These are phyloP conservation scores for Penicillium sclerotiorum DNA, from an alignment of 2,329 filamentous ascomycete genomes.

Conservation along the genomic window DNA sequence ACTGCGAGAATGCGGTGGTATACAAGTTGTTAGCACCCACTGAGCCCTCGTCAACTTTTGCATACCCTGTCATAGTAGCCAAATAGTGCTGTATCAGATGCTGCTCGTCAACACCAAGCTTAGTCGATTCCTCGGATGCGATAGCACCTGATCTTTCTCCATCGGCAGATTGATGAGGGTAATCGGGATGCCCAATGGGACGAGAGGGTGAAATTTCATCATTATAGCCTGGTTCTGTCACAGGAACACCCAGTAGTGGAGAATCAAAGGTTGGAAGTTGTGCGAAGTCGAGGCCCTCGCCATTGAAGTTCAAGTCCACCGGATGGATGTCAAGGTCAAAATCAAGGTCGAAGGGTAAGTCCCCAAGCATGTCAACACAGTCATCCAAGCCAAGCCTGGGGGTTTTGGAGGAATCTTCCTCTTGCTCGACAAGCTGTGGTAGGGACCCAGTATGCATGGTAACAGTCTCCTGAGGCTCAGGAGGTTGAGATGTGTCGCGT, in stretches of 20 bases:
- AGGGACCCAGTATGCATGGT: too few species aligned
- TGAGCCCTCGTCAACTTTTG: background rate
- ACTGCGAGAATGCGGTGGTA: background rate
- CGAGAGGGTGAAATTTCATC: background rate
- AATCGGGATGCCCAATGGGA: too few species aligned
- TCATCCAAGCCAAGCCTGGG: background rate
- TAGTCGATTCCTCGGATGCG: background rate
- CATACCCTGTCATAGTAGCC: background rate
- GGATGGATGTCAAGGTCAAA: background rate
- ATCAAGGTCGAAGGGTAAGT: background rate
- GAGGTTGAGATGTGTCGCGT: background rate
- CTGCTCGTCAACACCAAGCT: background rate
- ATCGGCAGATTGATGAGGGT: background rate
- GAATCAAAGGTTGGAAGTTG: background rate
- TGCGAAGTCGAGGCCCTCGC: background rate
- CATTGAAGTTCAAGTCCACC: background rate
- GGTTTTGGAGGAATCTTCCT: background rate
- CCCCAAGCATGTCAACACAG: background rate
- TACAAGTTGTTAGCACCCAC: background rate
- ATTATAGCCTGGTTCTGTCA: background rate
- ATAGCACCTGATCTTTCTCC: background rate
- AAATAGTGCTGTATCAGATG: background rate
- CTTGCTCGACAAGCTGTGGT: too few species aligned
- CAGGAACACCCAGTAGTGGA: background rate
- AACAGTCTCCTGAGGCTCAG: background rate